phyloP scores from a whole-genome alignment of 169 alveolate species.

The Ichthyophthirius multifiliis region DNA sequence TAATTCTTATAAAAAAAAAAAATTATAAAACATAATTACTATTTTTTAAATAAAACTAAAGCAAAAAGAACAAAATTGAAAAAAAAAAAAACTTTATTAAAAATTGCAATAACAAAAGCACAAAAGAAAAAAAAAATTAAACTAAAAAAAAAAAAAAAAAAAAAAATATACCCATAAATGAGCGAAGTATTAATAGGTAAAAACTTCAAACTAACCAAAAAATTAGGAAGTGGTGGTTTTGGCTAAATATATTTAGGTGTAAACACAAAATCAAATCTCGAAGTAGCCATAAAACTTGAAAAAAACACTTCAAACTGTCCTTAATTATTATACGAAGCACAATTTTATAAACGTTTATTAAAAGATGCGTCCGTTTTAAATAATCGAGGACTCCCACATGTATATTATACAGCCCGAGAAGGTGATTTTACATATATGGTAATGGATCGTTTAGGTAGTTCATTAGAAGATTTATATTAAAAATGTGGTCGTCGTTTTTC shows the following conservation, averaged over 20 bases:
- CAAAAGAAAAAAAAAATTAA: too few relatives aligned
- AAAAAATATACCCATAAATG: background rate
- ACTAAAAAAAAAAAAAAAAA: too few relatives aligned
- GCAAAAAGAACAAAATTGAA: too few relatives aligned
- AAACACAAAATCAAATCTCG: conserved; percentile 44
- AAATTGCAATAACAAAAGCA: too few relatives aligned
- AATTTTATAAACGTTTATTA: conserved; percentile 28
- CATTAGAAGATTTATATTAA: conserved; percentile 56
- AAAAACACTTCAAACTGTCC: conserved; percentile 39
- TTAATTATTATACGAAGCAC: conserved; percentile 40
- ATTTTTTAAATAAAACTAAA: too few relatives aligned
- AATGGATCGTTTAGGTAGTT: conserved; percentile 71
- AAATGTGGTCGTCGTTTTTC: conserved; percentile 53
- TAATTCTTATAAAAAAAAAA: too few relatives aligned
- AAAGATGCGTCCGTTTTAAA: background rate
- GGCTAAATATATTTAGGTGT: conserved; percentile 61
- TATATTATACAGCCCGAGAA: conserved; percentile 68
- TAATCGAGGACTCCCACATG: conserved; percentile 69
- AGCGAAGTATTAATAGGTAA: conserved; percentile 45
- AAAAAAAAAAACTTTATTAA: too few relatives aligned
- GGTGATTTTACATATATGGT: conserved; percentile 68
- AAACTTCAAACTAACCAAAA: conserved; percentile 55
- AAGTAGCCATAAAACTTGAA: conserved; percentile 66
- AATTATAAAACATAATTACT: too few relatives aligned
- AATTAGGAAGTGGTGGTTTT: conserved; percentile 69